Percentiles rank a stretch among this genome's conserved stretches.
Evolutionary conservation across 2,329 filamentous ascomycete genomes (phyloP).

Genomic region (Nemania diffusa): DNA sequence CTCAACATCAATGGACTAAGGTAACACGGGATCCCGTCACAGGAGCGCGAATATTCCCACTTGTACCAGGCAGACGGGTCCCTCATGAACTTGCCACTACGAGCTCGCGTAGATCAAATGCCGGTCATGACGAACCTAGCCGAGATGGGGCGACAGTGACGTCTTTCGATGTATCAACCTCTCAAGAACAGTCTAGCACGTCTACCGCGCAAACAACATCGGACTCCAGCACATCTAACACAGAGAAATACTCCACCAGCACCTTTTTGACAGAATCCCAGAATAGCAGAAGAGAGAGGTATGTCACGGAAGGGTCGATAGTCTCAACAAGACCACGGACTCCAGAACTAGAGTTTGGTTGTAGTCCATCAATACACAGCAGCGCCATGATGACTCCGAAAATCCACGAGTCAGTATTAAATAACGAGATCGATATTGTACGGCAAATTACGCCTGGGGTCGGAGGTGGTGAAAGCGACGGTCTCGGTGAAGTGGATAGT

Average conservation of each 20-base stretch:
- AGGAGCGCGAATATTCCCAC: constrained; percentile 43
- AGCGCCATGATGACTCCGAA: constrained; percentile 48
- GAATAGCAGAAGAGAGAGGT: constrained; percentile 23
- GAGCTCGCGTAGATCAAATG: constrained; percentile 9
- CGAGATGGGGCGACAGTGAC: constrained; percentile 12
- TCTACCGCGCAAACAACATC: constrained; percentile 21
- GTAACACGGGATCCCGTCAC: constrained; percentile 38
- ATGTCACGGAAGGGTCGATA: constrained; percentile 29
- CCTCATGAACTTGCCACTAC: constrained; percentile 2
- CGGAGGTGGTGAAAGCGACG: constrained; percentile 34
- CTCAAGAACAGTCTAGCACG: constrained; percentile 26
- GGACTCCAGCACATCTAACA: constrained; percentile 22
- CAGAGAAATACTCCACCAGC: constrained; percentile 21
- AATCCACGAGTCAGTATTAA: constrained; percentile 32
- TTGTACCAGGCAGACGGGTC: constrained; percentile 28
- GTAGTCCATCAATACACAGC: constrained; percentile 44
- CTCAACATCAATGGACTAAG: constrained; percentile 33
- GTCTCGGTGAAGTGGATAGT: constrained; percentile 17
- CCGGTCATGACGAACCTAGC: not conserved
- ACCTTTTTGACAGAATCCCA: constrained; percentile 25
- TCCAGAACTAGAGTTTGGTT: constrained; percentile 45
- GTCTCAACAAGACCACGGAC: constrained; percentile 43
- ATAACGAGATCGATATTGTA: constrained; percentile 27
- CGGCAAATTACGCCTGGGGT: constrained; percentile 33
- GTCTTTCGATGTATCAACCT: constrained; percentile 28